A percentile compares a stretch with the other conserved stretches of the same genome.
These are phyloP conservation scores for Lipomyces starkeyi DNA, from an alignment of 805 yeast genomes.

Conservation along the genomic window DNA sequence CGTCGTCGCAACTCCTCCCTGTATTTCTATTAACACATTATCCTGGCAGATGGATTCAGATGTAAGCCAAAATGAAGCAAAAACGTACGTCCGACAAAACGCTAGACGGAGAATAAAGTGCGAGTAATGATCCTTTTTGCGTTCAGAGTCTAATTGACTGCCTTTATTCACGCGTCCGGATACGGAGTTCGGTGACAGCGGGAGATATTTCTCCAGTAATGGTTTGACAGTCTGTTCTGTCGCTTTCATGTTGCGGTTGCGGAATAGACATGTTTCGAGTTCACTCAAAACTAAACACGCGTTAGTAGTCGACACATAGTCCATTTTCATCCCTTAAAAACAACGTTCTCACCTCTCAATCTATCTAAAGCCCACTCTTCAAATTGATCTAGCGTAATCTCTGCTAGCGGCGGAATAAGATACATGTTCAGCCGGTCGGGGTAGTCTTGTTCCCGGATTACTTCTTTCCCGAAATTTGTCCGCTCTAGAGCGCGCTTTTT, in stretches of 20 bases:
- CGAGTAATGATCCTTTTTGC: constrained; percentile 88
- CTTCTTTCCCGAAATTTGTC: constrained; percentile 46
- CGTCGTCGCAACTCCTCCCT: constrained; percentile 76
- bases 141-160: constrained; percentile 56
- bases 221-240: constrained; percentile 70
- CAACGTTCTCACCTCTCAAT: constrained; percentile 51
- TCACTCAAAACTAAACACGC: constrained; percentile 65
- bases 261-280: constrained; percentile 73
- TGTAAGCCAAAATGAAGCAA: not conserved
- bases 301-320: not conserved
- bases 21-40: constrained; percentile 37
- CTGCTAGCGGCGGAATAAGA: constrained; percentile 75
- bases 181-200: constrained; percentile 57
- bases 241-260: constrained; percentile 69
- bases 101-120: constrained; percentile 89
- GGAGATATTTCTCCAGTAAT: constrained; percentile 65
- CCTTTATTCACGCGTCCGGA: constrained; percentile 40
- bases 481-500: constrained; percentile 40
- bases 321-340: too few relatives aligned
- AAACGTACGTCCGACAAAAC: constrained; percentile 65
- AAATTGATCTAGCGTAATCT: constrained; percentile 89
- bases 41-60: not conserved
- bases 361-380: constrained; percentile 97
- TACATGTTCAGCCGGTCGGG: constrained; percentile 76
- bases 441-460: constrained; percentile 49